phyloP scores from a whole-genome alignment of 768 basidiomycete species.

The Dentipellis fragilis region DNA sequence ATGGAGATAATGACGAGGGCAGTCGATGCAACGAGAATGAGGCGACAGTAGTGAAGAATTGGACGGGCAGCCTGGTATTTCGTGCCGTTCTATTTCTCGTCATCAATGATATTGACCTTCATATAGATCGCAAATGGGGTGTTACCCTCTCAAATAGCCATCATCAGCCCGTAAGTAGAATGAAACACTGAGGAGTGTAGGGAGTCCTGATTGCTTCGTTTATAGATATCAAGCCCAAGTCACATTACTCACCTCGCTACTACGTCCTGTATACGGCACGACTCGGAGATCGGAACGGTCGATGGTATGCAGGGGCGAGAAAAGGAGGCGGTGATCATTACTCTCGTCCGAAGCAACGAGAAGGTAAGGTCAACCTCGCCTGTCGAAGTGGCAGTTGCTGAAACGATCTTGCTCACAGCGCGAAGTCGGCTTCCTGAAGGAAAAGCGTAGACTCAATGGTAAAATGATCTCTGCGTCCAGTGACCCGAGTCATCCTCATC shows the following conservation, averaged over 20 bases:
- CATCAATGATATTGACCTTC: neutral
- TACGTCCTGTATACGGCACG: constrained; percentile 61
- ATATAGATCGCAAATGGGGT: constrained; percentile 52
- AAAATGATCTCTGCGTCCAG: constrained; percentile 10
- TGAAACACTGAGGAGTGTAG: neutral
- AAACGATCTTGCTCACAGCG: constrained; percentile 31
- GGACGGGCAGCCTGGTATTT: constrained; percentile 70
- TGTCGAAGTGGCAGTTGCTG: constrained; percentile 1
- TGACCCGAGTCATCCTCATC: constrained; percentile 2
- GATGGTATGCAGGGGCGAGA: constrained; percentile 98
- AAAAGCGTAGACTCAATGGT: constrained; percentile 88
- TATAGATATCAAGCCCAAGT: constrained; percentile 91
- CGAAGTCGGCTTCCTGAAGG: constrained; percentile 91
- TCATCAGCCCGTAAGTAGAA: constrained; percentile 69
- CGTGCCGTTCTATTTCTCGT: neutral
- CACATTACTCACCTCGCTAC: constrained; percentile 63
- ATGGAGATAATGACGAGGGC: constrained; percentile 77
- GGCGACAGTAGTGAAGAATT: constrained; percentile 71
- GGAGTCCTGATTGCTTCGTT: neutral
- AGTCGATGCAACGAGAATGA: constrained; percentile 95
- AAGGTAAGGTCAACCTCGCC: constrained; percentile 32
- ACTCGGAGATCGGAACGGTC: constrained; percentile 86
- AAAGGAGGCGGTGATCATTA: constrained; percentile 88
- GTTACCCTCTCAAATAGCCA: constrained; percentile 62
- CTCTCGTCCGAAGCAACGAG: constrained; percentile 86